Base-by-base conservation (phyloP, 192 early-diverging fungal species). In the Mortierella antarctica region DNA sequence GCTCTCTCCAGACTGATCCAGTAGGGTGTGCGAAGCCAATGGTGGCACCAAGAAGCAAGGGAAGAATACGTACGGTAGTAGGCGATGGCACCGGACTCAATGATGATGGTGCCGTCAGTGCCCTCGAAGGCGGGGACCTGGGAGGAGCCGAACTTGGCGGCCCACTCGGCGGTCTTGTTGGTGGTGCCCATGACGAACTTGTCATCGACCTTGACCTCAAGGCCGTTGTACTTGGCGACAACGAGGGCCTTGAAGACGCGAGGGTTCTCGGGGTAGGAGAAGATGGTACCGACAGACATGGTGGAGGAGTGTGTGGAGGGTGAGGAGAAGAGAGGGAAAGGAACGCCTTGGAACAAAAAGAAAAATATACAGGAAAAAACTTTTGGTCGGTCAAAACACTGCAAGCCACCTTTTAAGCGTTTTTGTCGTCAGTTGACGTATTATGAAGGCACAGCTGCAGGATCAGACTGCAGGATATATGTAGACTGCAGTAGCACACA, bases 121-220 rank as follows among this genome's bases (percentile, higher is more conserved):
- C 89, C 88, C 85, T 96, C 96, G 60, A 96, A 97, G 31, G 84
- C 91, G 46, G 97, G 97, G 65, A 96, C 88, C 69, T 97, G 98
- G 82, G 94, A 95, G 60, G 91, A 72, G 44, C 95, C 96, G 90
- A 94, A 98, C 89, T 98, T 99, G 86, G 90, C 89, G 64, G 94
- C 82, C 88, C 89, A 97, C 85, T 93, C 96, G 53, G 90, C 82
- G 51, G 88, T 90, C 88, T 91, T 91, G 90, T 92, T 94, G 87
- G 91, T 88, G 44, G 86, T 88, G 46, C 86, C 88, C 67, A 94
- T 82, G 81, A 88, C 73, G 80, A 95, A 92, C 64, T 67, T 54
- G 62, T 83, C 83, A 68, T 83, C 83, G 67, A 89, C 84, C 31
- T 88, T 89, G 70, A 98, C 82, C 42, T 95, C 91, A 46, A 95